These are phyloP conservation scores for Pelargonium nanum DNA, from an alignment of 345 rosid species.

Conservation along the genomic window DNA sequence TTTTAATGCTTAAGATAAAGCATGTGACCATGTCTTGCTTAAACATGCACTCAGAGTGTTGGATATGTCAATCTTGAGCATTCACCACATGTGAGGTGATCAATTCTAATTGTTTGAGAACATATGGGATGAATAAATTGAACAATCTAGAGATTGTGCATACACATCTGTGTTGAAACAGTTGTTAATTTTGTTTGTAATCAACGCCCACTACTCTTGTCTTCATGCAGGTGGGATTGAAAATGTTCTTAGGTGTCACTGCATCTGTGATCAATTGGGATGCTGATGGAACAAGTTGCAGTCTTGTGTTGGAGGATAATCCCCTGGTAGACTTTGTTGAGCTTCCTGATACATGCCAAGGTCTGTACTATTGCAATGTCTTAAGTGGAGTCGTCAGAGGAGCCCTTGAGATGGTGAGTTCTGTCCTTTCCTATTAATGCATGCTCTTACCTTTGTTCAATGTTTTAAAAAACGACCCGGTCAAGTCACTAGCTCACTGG, in stretches of 20 bases:
- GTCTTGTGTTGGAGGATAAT: slow-evolving; percentile 74
- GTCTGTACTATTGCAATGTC: slow-evolving; percentile 79
- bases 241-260: slow-evolving; percentile 88
- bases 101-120: too few species aligned
- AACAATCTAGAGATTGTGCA: too few species aligned
- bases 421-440: not conserved
- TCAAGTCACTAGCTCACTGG: too few species aligned
- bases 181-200: too few species aligned
- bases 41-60: too few species aligned
- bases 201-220: not conserved
- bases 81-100: too few species aligned
- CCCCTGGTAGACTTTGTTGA: slow-evolving; percentile 91
- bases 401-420: slow-evolving; percentile 80
- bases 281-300: slow-evolving; percentile 76
- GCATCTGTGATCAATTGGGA: slow-evolving; percentile 85
- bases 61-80: too few species aligned
- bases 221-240: slow-evolving; percentile 62
- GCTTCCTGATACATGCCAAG: slow-evolving; percentile 91
- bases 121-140: too few species aligned
- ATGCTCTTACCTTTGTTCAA: not conserved
- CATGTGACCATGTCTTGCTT: too few species aligned
- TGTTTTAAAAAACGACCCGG: too few species aligned
- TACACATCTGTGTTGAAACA: too few species aligned
- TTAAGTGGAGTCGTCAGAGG: slow-evolving; percentile 85
- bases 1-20: too few species aligned